Conservation (phyloP, 192 early-diverging fungal species). For the Coemansia sp. region DNA sequence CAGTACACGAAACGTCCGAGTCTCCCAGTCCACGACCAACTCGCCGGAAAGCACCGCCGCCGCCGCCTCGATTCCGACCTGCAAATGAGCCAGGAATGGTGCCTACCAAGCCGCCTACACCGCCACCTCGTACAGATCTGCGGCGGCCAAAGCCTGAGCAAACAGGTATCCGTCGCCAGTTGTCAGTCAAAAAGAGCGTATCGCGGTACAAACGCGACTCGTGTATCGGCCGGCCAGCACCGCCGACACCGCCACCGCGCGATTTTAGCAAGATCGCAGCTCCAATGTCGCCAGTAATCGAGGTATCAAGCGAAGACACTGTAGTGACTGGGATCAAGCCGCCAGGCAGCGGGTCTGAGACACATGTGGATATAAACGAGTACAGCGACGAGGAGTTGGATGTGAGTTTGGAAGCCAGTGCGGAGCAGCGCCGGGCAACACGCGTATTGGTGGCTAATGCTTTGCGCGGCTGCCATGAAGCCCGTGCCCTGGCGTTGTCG, state of each 20-base stretch:
- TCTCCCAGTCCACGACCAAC: conserved; percentile 8
- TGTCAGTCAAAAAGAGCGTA: conserved; percentile 51
- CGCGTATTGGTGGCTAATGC: conserved; percentile 43
- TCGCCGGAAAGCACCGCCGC: conserved; percentile 33
- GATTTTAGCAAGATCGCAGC: conserved; percentile 1
- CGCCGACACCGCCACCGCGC: conserved; percentile 23
- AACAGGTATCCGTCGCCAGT: conserved; percentile 44
- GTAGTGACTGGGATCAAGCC: background rate
- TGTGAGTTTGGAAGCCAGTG: background rate
- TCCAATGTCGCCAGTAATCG: conserved; percentile 6
- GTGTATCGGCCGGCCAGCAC: conserved; percentile 15
- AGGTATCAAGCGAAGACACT: background rate
- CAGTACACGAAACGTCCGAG: conserved; percentile 1
- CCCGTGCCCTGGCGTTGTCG: conserved; percentile 20
- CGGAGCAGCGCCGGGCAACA: conserved; percentile 34
- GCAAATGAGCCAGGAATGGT: background rate
- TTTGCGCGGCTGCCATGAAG: conserved; percentile 42
- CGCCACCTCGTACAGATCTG: conserved; percentile 10
- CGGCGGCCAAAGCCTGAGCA: conserved; percentile 20
- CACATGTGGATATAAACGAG: conserved; percentile 1
- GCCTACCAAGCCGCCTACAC: conserved; percentile 9
- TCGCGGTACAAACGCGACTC: conserved; percentile 40
- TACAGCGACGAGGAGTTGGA: conserved; percentile 4
- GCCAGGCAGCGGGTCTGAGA: background rate
- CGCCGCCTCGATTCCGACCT: conserved; percentile 17